Conservation (phyloP, 2,329 filamentous ascomycete species). For the Paecilomyces niveus region DNA sequence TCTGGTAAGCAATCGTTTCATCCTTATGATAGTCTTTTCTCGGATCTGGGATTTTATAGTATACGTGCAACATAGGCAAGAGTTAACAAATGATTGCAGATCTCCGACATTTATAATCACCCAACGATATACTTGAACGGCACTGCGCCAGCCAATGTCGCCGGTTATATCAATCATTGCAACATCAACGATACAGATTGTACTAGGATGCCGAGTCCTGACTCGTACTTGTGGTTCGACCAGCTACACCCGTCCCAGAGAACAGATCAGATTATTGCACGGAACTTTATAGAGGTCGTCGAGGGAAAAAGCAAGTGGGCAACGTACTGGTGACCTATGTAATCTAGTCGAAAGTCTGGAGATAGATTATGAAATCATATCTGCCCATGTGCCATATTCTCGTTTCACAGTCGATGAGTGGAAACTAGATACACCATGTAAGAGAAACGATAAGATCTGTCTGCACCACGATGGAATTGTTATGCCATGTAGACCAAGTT, state of each 20-base stretch:
- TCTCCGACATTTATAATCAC: conserved; percentile 58
- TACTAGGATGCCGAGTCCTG: conserved; percentile 19
- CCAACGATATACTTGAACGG: conserved; percentile 51
- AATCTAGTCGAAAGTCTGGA: not conserved
- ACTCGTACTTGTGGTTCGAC: conserved; percentile 49
- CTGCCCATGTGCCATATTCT: not conserved
- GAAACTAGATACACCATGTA: not conserved
- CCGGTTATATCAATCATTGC: conserved; percentile 53
- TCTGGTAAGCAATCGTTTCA: conserved; percentile 34
- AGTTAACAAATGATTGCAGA: conserved; percentile 19
- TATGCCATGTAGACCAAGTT: too few relatives aligned
- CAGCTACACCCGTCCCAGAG: conserved; percentile 64
- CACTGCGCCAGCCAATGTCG: conserved; percentile 55
- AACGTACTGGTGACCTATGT: conserved; percentile 14
- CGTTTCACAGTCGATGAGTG: too few relatives aligned
- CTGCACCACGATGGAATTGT: not conserved
- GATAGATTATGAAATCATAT: not conserved
- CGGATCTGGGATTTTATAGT: not conserved
- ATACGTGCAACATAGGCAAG: not conserved
- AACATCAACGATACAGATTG: conserved; percentile 33
- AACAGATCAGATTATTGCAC: conserved; percentile 51
- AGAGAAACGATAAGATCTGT: not conserved
- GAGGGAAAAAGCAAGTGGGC: conserved; percentile 34
- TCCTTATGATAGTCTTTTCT: not conserved
- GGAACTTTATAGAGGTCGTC: conserved; percentile 50